Evolutionary conservation across 2,329 filamentous ascomycete species (phyloP).

Genomic region (Cyphellophora attinorum): DNA sequence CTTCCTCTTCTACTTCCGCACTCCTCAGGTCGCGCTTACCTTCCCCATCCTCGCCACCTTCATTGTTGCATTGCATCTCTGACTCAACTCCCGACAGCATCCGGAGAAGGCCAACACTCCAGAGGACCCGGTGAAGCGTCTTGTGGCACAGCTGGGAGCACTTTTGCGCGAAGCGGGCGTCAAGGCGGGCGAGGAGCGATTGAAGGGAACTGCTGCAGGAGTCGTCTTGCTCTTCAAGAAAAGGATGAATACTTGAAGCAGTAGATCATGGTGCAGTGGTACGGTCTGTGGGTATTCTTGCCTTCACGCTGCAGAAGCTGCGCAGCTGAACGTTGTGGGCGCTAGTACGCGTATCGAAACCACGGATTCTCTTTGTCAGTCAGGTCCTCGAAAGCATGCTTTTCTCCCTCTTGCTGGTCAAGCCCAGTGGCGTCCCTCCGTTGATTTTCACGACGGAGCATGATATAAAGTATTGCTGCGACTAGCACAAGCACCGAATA

Average conservation of each 20-base stretch:
- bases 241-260: no score
- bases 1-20: no score
- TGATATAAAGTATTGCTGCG: slow-evolving; percentile 45
- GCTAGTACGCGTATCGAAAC: slow-evolving; percentile 53
- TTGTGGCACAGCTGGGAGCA: slow-evolving; percentile 18
- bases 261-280: no score
- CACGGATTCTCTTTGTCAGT: slow-evolving; percentile 61
- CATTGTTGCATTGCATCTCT: no score
- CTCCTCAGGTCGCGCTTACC: no score
- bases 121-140: slow-evolving; percentile 22
- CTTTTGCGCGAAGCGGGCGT: slow-evolving; percentile 34
- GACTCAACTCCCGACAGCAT: no score
- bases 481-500: slow-evolving; percentile 59
- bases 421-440: slow-evolving; percentile 37
- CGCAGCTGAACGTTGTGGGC: no score
- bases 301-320: no score
- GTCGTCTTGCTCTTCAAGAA: slow-evolving; percentile 16
- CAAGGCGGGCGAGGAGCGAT: slow-evolving; percentile 16
- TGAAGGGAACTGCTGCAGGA: slow-evolving; percentile 8
- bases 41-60: no score
- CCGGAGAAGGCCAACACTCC: slow-evolving; percentile 22
- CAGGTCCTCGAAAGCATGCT: slow-evolving; percentile 57
- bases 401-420: slow-evolving; percentile 53
- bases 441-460: slow-evolving; percentile 52
- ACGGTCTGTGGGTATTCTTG: no score